Evolutionary conservation across 2,329 filamentous ascomycete genomes (phyloP), one percentile per base, ranked within the genome.

Genomic region (Onygenales sp.): DNA sequence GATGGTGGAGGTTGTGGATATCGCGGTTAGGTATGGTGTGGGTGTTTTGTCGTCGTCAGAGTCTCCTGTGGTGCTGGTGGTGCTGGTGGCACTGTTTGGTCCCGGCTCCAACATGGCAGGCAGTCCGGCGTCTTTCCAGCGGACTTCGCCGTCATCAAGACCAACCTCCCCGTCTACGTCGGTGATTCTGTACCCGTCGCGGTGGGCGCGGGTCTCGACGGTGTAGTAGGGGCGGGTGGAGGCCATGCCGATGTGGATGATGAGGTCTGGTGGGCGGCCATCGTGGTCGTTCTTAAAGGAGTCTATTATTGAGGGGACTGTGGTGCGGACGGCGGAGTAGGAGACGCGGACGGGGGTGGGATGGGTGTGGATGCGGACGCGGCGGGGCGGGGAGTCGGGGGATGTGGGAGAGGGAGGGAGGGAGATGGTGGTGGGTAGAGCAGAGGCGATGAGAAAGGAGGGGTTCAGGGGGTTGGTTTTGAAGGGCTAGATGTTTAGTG

Each of bases 181-280:
- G 17, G 72, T 72, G 60, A 85, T 78, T 14, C 72, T 70, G 69
- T 94, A 95, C 3, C 85, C 85, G 60, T 87, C 83, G 39, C 86
- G 79, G 63, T 87, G 85, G 0, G 80, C 88, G 38, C 79, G 75
- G 9, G 80, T 77, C 72, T 95, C 89, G 7, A 92, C 73, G 9
- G 80, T 79, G 66, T 92, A 94, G 60, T 81, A 82, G 61, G 68
- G 77, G 60, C 72, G 80, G 63, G 67, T 86, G 65, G 66, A 73
- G 0, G 88, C 87, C 79, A 94, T 89, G 57, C 89, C 89, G 50
- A 94, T 86, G 68, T 94, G 89, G 3, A 95, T 68, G 21, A 83
- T 77, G 33, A 86, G 70, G 67, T 94, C 86, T 52, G 84, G 78
- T 48, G 73, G 66, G 58, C 60, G 67, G 54, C 65, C 65, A 57